These are phyloP conservation scores for Stephania yunnanensis DNA, from an alignment of 164 flowering plant genomes.

Conservation along the genomic window DNA sequence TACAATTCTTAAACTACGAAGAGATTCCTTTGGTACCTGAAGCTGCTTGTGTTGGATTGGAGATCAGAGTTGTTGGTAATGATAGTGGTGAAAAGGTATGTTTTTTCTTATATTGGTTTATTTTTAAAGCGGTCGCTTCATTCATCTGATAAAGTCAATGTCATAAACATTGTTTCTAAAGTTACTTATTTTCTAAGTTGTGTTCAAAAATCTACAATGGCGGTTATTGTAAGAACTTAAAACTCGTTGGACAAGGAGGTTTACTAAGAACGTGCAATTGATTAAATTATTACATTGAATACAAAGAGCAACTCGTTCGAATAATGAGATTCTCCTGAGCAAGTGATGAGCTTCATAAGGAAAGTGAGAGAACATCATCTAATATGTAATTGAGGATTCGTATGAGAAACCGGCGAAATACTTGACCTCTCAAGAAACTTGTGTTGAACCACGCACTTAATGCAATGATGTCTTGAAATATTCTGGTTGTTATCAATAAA, in stretches of 20 bases:
- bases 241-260: background rate
- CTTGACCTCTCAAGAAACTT: background rate
- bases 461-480: too few relatives aligned
- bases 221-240: background rate
- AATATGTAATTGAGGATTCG: background rate
- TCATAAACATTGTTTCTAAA: background rate
- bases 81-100: conserved; percentile 97
- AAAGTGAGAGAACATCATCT: background rate
- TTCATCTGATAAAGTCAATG: background rate
- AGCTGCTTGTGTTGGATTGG: conserved; percentile 92
- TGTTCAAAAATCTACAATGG: background rate
- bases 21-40: conserved; percentile 94
- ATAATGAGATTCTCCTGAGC: background rate
- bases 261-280: background rate
- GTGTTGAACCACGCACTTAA: too few relatives aligned
- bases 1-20: conserved; percentile 73
- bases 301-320: background rate
- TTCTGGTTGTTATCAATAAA: too few relatives aligned
- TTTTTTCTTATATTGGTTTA: background rate
- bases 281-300: too few relatives aligned
- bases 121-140: background rate
- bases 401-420: background rate
- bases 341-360: too few relatives aligned
- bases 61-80: conserved; percentile 94
- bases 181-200: background rate